Evolutionary conservation across 2,329 filamentous ascomycete species (phyloP).

Genomic region (Fusarium sp.): DNA sequence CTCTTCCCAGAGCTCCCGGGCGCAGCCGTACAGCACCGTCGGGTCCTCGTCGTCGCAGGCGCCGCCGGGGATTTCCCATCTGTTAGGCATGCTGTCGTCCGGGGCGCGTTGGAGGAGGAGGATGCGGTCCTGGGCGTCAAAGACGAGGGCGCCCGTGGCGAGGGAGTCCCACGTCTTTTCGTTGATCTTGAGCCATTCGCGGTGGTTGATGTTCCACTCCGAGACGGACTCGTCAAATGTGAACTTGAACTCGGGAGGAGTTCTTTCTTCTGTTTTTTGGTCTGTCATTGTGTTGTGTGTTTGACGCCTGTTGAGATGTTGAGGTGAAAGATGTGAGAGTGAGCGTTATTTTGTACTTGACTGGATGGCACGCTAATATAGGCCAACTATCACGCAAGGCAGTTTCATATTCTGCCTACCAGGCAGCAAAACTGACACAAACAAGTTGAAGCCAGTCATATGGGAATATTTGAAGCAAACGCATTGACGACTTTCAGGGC

Average conservation of each 20-base stretch:
- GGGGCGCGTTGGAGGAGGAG: conserved; percentile 61
- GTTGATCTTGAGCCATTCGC: conserved; percentile 41
- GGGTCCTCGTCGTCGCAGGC: conserved; percentile 56
- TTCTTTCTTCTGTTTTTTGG: neutral
- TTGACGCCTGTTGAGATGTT: neutral
- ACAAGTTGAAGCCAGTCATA: neutral
- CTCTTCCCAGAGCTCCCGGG: conserved; percentile 63
- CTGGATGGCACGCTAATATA: neutral
- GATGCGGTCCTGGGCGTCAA: conserved; percentile 49
- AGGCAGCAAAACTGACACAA: conserved; percentile 1
- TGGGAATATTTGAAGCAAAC: neutral
- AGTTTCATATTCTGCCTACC: conserved; percentile 12
- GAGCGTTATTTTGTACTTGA: conserved; percentile 4
- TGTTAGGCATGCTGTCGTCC: conserved; percentile 57
- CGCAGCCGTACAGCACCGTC: conserved; percentile 57
- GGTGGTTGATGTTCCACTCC: conserved; percentile 40
- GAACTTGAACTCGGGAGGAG: conserved; percentile 26
- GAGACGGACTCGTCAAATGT: conserved; percentile 40
- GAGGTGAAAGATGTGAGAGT: neutral
- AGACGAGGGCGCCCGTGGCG: conserved; percentile 51
- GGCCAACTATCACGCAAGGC: neutral
- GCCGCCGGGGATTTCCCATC: conserved; percentile 65
- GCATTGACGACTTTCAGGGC: neutral
- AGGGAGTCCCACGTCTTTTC: conserved; percentile 47
- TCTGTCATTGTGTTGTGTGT: conserved; percentile 19